Conservation (phyloP, 345 rosid genomes). For the Trapa incisa region DNA sequence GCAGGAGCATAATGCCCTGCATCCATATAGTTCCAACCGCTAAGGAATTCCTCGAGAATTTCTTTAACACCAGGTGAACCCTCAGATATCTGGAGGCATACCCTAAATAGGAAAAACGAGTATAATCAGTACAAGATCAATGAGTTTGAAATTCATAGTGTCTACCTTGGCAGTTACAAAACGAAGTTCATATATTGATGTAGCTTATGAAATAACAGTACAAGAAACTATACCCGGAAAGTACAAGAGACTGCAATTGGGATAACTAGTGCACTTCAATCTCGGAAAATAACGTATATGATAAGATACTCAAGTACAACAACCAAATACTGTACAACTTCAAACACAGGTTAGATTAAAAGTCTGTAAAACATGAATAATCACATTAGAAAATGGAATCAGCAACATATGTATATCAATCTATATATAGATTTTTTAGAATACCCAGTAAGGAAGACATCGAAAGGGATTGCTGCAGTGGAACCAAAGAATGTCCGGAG, state of each 20-base stretch:
- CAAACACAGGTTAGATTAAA: neutral
- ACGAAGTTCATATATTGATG: neutral
- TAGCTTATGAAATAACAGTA: neutral
- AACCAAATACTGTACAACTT: neutral
- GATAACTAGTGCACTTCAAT: neutral
- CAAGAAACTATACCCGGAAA: neutral
- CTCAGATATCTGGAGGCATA: conserved; percentile 62
- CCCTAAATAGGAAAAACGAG: conserved; percentile 21
- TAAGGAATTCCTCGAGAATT: conserved; percentile 61
- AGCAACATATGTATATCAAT: neutral
- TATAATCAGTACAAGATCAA: neutral
- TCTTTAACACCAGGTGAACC: conserved; percentile 41
- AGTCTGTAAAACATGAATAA: neutral
- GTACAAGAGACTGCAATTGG: neutral
- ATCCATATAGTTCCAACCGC: conserved; percentile 51
- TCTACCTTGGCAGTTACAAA: neutral
- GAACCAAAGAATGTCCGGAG: conserved; percentile 36
- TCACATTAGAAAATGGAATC: neutral
- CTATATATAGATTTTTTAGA: neutral
- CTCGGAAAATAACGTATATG: neutral
- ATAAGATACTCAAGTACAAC: neutral
- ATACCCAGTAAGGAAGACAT: conserved; percentile 35
- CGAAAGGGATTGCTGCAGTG: conserved; percentile 47
- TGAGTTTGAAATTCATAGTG: neutral
- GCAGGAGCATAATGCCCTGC: conserved; percentile 25